Base-by-base conservation (phyloP, 495 filamentous ascomycete genomes). In the Penicillium pancosmium region DNA sequence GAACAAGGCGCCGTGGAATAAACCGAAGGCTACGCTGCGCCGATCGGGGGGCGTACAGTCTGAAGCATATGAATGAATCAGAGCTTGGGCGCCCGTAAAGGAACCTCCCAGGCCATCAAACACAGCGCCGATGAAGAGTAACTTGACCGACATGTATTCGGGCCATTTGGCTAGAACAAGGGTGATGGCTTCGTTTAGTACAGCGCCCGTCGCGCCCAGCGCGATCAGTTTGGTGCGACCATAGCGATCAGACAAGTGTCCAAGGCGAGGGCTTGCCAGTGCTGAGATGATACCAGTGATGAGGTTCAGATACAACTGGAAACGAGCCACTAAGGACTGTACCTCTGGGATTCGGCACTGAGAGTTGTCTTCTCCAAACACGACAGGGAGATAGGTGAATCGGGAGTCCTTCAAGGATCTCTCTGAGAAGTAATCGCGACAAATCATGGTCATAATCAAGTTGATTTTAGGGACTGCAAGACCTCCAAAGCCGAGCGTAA, bases 1-100 rank as follows among this genome's bases (percentile, higher is more conserved):
- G 66, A 96, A 98, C 15, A 98, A 78, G 63, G 86, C 88, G 13
- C 91, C 92, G 64, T 97, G 91, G 59, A 96, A 88, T 62, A 90
- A 91, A 3, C 90, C 92, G 70, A 98, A 96, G 21, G 86, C 85
- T n/a, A 94, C 88, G 48, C 87, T 91, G 18, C 94, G 84, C 58
- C 83, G 82, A 27, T 86, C 85, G 0, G 91, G 89, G 15, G 86
- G 77, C 12, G 94, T 93, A 72, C 91, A 96, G 68, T 98, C 94
- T 41, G 90, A 83, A 6, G 87, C 88, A 69, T 98, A 98, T 0
- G 93, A 88, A 66, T 93, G 85, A 21, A 83, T 85, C 40, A 98
- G 66, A 10, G 94, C 90, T 78, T 91, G 88, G 3, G 83, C 86
- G 1, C 88, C 82, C 3, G 91, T 92, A 72, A 97, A 96, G 34